Evolutionary conservation across 2,329 filamentous ascomycete species (phyloP), one percentile per base, ranked within the genome.

Genomic region (Claviceps maximensis): DNA sequence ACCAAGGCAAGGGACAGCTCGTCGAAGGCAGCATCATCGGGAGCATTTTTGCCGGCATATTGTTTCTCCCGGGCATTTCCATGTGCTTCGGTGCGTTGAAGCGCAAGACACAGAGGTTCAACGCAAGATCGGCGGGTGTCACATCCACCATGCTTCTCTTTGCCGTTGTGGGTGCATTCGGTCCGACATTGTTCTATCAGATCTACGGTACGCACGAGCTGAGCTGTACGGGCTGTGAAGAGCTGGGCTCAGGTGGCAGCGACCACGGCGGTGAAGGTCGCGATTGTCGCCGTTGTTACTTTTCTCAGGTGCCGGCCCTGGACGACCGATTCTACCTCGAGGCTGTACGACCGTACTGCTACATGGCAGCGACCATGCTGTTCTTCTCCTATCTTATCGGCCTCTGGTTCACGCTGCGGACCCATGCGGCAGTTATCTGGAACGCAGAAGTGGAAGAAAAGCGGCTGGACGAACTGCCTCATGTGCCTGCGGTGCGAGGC

Each of bases 41-140:
- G 56, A 98, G 93, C 67, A 96, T 98, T 56, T 96, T 98, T 67
- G 91, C 91, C 4, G 93, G 93, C 71, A 87, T 98, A 46, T 76
- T 98, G 15, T 95, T 98, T 66, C 76, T 98, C 47, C 93, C 93
- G 0, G 93, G 93, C 1, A 68, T 98, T 36, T 97, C 91, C 54
- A 98, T 98, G 93, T 98, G 93, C 69, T 98, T 96, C 63, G 93
- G 93, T 46, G 94, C 94, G 19, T 84, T 98, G 64, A 95, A 95
- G 72, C 84, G 94, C 61, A 98, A 98, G 73, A 98, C 93, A 1
- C 93, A 98, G 66, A 84, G 93, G 44, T 98, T 98, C 77, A 98
- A 98, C 65, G 90, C 93, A 57, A 89, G 85, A 63, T 97, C 91
- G 36, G 93, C 93, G 31, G 89, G 93, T 65, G 93, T 97, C 36